Percentiles rank a stretch among this genome's conserved stretches.
Evolutionary conservation across 208 protist genomes (phyloP).

Genomic region (Tritrichomonas foetus): DNA sequence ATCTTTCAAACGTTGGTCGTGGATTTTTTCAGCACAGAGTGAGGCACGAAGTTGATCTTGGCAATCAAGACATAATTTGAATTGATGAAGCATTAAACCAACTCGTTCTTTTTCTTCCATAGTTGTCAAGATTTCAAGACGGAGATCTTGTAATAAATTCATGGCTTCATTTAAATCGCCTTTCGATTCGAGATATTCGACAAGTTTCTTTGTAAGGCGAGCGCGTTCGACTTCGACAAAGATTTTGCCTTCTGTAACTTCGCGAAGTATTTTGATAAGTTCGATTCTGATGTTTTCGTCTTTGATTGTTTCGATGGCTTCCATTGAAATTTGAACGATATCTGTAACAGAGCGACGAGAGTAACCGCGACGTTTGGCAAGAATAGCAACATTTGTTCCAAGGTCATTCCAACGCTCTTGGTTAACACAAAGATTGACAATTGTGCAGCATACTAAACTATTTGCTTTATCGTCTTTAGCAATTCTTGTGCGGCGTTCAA

Average conservation of each 20-base stretch:
- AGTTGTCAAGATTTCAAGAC: background rate
- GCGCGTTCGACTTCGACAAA: slow-evolving; percentile 29
- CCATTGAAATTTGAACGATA: background rate
- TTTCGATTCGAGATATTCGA: background rate
- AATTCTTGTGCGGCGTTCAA: background rate
- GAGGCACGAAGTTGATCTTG: background rate
- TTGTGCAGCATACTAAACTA: background rate
- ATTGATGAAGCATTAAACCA: slow-evolving; percentile 13
- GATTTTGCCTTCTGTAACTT: slow-evolving; percentile 41
- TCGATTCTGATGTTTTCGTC: background rate
- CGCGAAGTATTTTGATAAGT: background rate
- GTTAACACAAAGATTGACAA: background rate
- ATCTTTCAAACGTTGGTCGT: background rate
- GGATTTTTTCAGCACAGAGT: background rate
- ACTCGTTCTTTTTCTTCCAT: background rate
- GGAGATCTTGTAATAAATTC: background rate
- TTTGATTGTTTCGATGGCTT: background rate
- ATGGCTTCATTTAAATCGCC: background rate
- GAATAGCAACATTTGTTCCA: background rate
- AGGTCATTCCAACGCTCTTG: background rate
- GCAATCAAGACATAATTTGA: background rate
- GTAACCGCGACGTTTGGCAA: background rate
- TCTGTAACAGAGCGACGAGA: background rate
- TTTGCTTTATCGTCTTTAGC: slow-evolving; percentile 26
- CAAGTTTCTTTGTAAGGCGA: background rate